These are phyloP conservation scores for Cordyceps fumosorosea DNA, from an alignment of 2,329 filamentous ascomycete genomes.

Conservation along the genomic window DNA sequence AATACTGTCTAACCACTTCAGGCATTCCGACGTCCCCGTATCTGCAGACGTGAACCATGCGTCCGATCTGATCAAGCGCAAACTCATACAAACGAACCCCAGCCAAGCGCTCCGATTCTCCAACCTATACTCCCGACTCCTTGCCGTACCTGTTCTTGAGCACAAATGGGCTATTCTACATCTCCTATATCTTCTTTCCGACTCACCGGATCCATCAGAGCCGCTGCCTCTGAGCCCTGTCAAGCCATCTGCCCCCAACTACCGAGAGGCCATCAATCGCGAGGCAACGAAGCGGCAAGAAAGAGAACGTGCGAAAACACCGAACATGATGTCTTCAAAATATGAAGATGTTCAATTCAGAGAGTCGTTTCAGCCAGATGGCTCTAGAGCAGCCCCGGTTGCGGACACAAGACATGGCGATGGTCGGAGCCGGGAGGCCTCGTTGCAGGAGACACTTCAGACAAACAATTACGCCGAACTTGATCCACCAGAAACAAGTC, in stretches of 20 bases:
- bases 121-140: conserved; percentile 80
- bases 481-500: conserved; percentile 56
- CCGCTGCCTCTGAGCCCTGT: conserved; percentile 40
- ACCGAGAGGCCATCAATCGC: conserved; percentile 30
- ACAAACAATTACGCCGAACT: conserved; percentile 51
- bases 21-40: conserved; percentile 47
- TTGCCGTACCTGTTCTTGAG: conserved; percentile 85
- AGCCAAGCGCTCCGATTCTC: conserved; percentile 79
- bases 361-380: conserved; percentile 50
- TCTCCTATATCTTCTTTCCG: conserved; percentile 76
- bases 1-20: background rate
- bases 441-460: conserved; percentile 50
- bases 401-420: conserved; percentile 31
- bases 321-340: conserved; percentile 21
- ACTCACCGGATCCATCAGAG: conserved; percentile 53
- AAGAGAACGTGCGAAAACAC: conserved; percentile 30
- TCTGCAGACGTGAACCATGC: conserved; percentile 81
- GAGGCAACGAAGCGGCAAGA: conserved; percentile 32
- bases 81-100: conserved; percentile 70
- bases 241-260: conserved; percentile 33
- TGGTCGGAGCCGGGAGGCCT: conserved; percentile 40
- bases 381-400: conserved; percentile 38
- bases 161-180: conserved; percentile 98
- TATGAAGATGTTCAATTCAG: conserved; percentile 43
- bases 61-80: conserved; percentile 84